Base-by-base conservation (phyloP, 2,329 filamentous ascomycete genomes). In the Aspergillus sclerotialis region DNA sequence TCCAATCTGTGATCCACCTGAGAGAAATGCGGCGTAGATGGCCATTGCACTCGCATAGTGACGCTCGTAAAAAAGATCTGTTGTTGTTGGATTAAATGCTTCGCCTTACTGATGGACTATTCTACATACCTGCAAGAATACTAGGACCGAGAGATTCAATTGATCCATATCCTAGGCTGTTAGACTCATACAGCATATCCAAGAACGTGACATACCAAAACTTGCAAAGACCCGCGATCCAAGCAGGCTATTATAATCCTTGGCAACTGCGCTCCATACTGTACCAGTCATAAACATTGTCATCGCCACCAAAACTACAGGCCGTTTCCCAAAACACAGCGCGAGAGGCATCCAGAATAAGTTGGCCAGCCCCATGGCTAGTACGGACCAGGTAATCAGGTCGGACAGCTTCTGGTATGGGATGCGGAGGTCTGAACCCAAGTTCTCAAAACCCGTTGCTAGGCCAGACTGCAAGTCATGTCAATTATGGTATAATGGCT, bases 261-360 rank as follows among this genome's bases (percentile, higher is more conserved):
- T 50, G 10, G 58, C 55, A 14, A 55, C 55, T 13, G 46, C 39
- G 10, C 45, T 51, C 58, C 60, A 62, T 21, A 61, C 51, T 4
- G 42, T 37, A 5, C 51, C 50, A 6, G 39, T 43, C 8, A 61
- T 36, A 33, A 60, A 56, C 28, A 60, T 45, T 1, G 48, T 30
- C 43, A 56, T 51, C 9, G 58, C 54, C 4, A 56, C 5, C 1
- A 63, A 31, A 4, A 60, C 48, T 5, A 52, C 40, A 1, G 55
- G 55, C 5, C 63, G 56, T 28, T 65, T 63, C 12, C 63, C 63
- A 24, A 65, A 43, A 24, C 55, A 56, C 37, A 61, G 46, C 1
- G 57, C 56, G 11, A 53, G 43, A 1, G 58, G 59, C 36, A 61
- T 61, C 58, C 60, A 58, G 32, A 58, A 36, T 7, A 58, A 23